These are phyloP conservation scores for Taxawa tesnikishii DNA, from an alignment of 2,329 filamentous ascomycete genomes.

Conservation along the genomic window DNA sequence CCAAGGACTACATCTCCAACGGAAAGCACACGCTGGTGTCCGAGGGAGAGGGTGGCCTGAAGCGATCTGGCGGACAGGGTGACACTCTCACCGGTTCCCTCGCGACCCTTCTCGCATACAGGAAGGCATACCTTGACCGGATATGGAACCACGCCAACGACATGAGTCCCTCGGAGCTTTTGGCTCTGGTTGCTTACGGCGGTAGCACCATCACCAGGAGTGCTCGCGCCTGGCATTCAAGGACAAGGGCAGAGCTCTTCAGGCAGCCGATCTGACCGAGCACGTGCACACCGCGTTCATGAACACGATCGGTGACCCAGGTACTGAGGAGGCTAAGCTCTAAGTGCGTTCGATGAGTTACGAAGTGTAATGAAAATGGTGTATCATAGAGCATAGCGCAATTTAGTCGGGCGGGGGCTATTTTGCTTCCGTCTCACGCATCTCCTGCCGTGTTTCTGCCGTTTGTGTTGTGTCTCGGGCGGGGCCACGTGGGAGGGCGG, in stretches of 20 bases:
- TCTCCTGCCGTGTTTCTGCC: too few species aligned
- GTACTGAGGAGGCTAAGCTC: not conserved
- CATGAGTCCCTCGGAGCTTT: slow-evolving; percentile 44
- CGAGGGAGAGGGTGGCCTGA: slow-evolving; percentile 69
- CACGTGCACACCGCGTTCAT: slow-evolving; percentile 76
- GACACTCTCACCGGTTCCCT: slow-evolving; percentile 87
- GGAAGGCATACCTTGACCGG: slow-evolving; percentile 71
- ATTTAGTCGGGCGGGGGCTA: too few species aligned
- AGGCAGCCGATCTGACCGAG: slow-evolving; percentile 86
- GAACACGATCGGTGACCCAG: slow-evolving; percentile 60
- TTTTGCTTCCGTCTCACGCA: too few species aligned
- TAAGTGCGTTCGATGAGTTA: too few species aligned
- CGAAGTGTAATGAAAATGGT: too few species aligned
- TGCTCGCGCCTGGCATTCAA: slow-evolving; percentile 79
- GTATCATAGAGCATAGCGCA: too few species aligned
- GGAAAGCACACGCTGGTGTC: slow-evolving; percentile 62
- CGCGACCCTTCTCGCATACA: slow-evolving; percentile 80
- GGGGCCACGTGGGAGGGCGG: too few species aligned
- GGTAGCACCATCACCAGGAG: slow-evolving; percentile 82
- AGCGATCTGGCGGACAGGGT: slow-evolving; percentile 87
- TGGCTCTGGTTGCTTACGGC: slow-evolving; percentile 73
- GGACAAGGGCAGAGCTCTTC: slow-evolving; percentile 74
- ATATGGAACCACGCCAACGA: slow-evolving; percentile 56
- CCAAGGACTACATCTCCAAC: slow-evolving; percentile 71
- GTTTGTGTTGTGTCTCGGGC: too few species aligned